phyloP scores from a whole-genome alignment of 495 filamentous ascomycete genomes.

The Articulospora tetracladia region DNA sequence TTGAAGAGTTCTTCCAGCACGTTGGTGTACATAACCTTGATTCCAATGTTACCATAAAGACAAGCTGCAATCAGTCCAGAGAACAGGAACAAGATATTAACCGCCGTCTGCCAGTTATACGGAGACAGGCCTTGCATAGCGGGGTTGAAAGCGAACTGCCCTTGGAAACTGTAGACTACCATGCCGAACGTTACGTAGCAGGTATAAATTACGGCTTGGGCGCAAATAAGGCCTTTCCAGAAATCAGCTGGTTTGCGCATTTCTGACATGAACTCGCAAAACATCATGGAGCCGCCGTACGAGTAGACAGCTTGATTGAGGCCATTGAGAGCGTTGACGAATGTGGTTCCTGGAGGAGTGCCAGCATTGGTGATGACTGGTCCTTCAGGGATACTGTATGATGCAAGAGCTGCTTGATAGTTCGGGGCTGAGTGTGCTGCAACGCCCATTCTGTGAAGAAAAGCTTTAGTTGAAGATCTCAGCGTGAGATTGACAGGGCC shows the following conservation, averaged over 20 bases:
- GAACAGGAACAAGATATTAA: conserved; percentile 45
- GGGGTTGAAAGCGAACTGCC: conserved; percentile 48
- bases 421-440: conserved; percentile 44
- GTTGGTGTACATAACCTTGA: conserved; percentile 61
- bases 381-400: conserved; percentile 11
- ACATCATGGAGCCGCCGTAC: conserved; percentile 56
- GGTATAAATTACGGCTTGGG: conserved; percentile 51
- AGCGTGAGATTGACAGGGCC: conserved; percentile 41
- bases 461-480: conserved; percentile 34
- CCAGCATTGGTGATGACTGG: conserved; percentile 27
- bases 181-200: conserved; percentile 51
- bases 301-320: conserved; percentile 51
- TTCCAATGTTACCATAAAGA: conserved; percentile 60
- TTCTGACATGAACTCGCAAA: conserved; percentile 63
- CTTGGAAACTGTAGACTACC: conserved; percentile 50
- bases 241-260: conserved; percentile 60
- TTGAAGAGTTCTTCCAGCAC: conserved; percentile 50
- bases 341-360: conserved; percentile 16
- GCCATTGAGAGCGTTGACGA: conserved; percentile 43
- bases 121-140: conserved; percentile 45
- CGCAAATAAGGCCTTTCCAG: conserved; percentile 54
- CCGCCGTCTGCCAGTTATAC: conserved; percentile 51
- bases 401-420: conserved; percentile 29
- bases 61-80: conserved; percentile 48
- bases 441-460: conserved; percentile 38